Evolutionary conservation across 345 rosid genomes (phyloP).

Genomic region (Salix udensis): DNA sequence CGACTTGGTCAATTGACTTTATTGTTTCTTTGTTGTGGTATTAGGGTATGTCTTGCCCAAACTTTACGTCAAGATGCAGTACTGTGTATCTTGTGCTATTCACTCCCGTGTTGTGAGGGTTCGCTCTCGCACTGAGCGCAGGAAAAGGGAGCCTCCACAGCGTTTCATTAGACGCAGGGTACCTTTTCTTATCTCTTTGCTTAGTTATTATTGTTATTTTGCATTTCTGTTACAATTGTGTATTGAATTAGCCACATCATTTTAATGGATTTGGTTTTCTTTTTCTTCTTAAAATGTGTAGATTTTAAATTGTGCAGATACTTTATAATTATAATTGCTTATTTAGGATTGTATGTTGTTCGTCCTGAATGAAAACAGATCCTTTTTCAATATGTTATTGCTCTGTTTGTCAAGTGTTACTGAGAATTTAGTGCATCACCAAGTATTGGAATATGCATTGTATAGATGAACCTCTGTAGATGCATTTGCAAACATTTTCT

Average conservation of each 20-base stretch:
- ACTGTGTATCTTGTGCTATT: conserved; percentile 93
- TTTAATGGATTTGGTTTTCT: neutral
- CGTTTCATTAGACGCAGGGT: conserved; percentile 84
- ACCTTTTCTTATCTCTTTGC: neutral
- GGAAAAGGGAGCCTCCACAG: conserved; percentile 79
- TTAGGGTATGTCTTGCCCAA: conserved; percentile 70
- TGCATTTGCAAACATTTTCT: neutral
- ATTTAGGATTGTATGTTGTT: too few relatives aligned
- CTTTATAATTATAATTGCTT: neutral
- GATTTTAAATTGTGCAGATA: too few relatives aligned
- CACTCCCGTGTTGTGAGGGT: conserved; percentile 98
- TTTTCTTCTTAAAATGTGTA: neutral
- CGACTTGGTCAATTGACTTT: neutral
- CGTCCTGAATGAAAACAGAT: too few relatives aligned
- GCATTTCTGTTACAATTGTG: neutral
- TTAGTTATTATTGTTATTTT: neutral
- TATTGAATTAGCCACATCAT: neutral
- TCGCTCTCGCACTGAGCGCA: conserved; percentile 67
- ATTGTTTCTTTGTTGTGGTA: neutral
- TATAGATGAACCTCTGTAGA: neutral
- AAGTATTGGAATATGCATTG: neutral
- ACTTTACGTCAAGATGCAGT: conserved; percentile 80
- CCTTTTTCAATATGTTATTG: too few relatives aligned
- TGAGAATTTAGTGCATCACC: neutral
- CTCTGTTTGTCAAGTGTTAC: neutral